Conservation (phyloP, 2,329 filamentous ascomycete genomes). For the Cladosporium cucumerinum region DNA sequence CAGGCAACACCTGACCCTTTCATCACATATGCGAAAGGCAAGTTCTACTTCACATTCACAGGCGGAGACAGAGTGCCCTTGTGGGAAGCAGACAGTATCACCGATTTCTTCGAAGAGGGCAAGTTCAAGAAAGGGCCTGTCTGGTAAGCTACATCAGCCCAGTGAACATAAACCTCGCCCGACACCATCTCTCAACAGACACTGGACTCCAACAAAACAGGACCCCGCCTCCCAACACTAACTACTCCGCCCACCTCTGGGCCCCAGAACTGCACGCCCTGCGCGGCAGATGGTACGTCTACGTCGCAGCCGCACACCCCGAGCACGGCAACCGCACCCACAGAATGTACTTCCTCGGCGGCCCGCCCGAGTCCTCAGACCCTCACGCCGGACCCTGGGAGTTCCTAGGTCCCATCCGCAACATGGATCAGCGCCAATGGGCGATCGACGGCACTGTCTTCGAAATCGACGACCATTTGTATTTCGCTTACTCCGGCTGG, state of each 20-base stretch:
- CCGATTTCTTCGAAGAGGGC: constrained; percentile 37
- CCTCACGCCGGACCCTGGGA: constrained; percentile 39
- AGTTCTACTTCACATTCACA: constrained; percentile 48
- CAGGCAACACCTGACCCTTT: constrained; percentile 44
- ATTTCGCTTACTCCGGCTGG: constrained; percentile 49
- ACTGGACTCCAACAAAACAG: constrained; percentile 22
- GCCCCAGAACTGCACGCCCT: constrained; percentile 55
- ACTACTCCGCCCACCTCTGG: constrained; percentile 50
- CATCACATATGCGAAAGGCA: constrained; percentile 41
- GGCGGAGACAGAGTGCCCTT: constrained; percentile 44
- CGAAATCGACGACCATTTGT: constrained; percentile 36
- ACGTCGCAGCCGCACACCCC: constrained; percentile 45
- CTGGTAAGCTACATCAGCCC: constrained; percentile 29
- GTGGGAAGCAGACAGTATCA: constrained; percentile 37
- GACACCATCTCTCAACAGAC: too few species aligned
- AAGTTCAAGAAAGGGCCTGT: constrained; percentile 39
- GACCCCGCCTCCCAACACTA: constrained; percentile 42
- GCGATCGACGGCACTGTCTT: constrained; percentile 49
- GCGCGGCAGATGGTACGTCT: constrained; percentile 53
- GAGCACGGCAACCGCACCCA: constrained; percentile 44
- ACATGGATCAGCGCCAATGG: constrained; percentile 45
- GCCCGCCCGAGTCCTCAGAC: constrained; percentile 34
- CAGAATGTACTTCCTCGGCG: constrained; percentile 46
- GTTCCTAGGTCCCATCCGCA: constrained; percentile 41
- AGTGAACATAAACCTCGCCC: too few species aligned